Conservation (phyloP, 441 rosid genomes). For the Gossypium schwendimanii region DNA sequence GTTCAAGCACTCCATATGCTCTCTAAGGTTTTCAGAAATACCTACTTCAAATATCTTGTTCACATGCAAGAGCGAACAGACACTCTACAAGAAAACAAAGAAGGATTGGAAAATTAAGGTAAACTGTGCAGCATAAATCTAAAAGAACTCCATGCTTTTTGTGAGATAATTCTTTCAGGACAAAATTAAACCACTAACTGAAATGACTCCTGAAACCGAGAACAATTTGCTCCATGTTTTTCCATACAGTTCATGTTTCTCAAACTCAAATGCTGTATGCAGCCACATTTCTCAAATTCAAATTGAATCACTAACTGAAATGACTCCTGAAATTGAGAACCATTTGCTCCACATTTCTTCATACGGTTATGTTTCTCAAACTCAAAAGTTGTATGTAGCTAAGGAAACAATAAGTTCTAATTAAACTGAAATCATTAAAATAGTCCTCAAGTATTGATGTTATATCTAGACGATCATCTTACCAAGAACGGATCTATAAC, state of each 20-base stretch:
- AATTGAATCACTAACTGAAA: slow-evolving; percentile 9
- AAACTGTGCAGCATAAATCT: not conserved
- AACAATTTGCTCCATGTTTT: not conserved
- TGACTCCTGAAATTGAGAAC: not conserved
- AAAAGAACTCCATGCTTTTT: not conserved
- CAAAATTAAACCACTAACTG: slow-evolving; percentile 10
- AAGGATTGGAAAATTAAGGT: not conserved
- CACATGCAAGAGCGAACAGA: slow-evolving; percentile 75
- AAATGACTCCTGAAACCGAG: not conserved
- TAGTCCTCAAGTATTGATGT: not conserved
- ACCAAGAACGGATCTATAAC: not conserved
- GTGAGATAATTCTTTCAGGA: not conserved
- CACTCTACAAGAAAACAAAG: slow-evolving; percentile 44
- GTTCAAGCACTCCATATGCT: slow-evolving; percentile 58
- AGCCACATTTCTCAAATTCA: not conserved
- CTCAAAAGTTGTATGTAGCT: not conserved
- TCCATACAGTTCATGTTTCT: not conserved
- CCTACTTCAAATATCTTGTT: slow-evolving; percentile 84
- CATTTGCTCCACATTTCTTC: not conserved
- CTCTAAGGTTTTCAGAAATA: slow-evolving; percentile 56
- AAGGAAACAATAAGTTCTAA: not conserved
- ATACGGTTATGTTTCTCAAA: not conserved
- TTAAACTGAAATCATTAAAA: not conserved
- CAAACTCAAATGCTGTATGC: too few species aligned
- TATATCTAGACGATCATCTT: slow-evolving; percentile 3